Evolutionary conservation across 1,139 yeast species (phyloP).

Genomic region (Magnusiomyces suaveolens): DNA sequence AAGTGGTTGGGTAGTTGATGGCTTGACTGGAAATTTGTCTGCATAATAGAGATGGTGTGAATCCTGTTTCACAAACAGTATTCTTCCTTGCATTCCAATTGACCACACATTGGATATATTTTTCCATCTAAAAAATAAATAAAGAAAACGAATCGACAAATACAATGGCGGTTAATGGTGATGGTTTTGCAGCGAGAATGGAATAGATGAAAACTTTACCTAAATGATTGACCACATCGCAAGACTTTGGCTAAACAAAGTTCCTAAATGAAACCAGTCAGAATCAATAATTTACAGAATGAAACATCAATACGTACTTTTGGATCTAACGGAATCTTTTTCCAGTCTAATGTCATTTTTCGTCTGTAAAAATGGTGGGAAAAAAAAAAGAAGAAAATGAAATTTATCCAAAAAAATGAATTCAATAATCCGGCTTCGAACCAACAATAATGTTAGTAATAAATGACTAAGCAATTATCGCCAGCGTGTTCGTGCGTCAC

Average conservation of each 20-base stretch:
- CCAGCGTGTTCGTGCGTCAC: too few species aligned
- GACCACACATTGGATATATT: constrained; percentile 22
- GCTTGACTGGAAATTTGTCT: constrained; percentile 17
- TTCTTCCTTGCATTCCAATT: constrained; percentile 31
- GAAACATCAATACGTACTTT: background rate
- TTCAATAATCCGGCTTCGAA: too few species aligned
- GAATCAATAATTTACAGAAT: background rate
- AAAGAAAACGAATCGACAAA: background rate
- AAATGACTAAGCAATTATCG: too few species aligned
- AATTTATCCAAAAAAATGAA: too few species aligned
- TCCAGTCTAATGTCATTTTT: constrained; percentile 11
- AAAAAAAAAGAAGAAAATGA: too few species aligned
- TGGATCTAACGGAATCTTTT: constrained; percentile 29
- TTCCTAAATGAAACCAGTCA: constrained; percentile 5
- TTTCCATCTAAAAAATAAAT: constrained; percentile 27
- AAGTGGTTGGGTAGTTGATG: constrained; percentile 12
- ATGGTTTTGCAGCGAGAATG: too few species aligned
- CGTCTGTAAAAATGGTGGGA: too few species aligned
- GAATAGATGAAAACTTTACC: constrained; percentile 3
- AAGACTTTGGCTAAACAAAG: constrained; percentile 37
- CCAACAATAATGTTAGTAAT: too few species aligned
- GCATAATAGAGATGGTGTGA: constrained; percentile 28
- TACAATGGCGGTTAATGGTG: too few species aligned
- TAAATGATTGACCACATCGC: constrained; percentile 66
- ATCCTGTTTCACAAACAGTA: constrained; percentile 31